Percentiles rank a stretch among this genome's conserved stretches.
Evolutionary conservation across 805 yeast species (phyloP).

Genomic region (Hanseniaspora pseudoguilliermondii): DNA sequence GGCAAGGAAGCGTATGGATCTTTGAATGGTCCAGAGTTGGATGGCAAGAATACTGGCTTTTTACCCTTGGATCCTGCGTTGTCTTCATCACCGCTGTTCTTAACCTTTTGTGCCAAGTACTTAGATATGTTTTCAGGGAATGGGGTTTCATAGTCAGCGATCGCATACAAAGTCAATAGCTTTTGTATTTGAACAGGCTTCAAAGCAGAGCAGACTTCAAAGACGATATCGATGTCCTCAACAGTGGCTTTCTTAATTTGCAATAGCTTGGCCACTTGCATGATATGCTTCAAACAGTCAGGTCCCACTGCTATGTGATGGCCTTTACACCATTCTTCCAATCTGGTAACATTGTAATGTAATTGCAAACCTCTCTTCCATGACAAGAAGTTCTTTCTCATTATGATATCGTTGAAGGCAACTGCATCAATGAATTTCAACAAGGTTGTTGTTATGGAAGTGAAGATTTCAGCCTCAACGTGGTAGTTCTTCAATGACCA

Average conservation of each 20-base stretch:
- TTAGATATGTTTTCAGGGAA: conserved; percentile 68
- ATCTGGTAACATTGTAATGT: conserved; percentile 87
- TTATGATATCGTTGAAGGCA: conserved; percentile 87
- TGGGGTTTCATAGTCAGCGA: conserved; percentile 91
- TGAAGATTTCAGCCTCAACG: conserved; percentile 71
- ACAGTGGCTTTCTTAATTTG: conserved; percentile 82
- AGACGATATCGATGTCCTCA: conserved; percentile 81
- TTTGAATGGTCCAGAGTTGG: conserved; percentile 60
- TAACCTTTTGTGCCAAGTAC: conserved; percentile 69
- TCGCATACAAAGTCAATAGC: conserved; percentile 72
- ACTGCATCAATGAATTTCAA: conserved; percentile 78
- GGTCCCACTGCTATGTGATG: conserved; percentile 85
- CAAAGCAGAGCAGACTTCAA: conserved; percentile 87
- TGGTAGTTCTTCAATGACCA: conserved; percentile 89
- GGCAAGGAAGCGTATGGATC: conserved; percentile 71
- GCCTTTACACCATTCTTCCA: conserved; percentile 96
- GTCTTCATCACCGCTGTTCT: conserved; percentile 30
- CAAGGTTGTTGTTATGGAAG: conserved; percentile 71
- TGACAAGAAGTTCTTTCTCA: conserved; percentile 86
- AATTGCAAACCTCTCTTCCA: conserved; percentile 98
- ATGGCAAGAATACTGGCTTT: conserved; percentile 54
- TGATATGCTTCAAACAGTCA: conserved; percentile 66
- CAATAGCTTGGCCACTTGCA: conserved; percentile 84
- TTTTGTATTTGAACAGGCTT: conserved; percentile 94
- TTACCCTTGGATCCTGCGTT: conserved; percentile 32